Base-by-base conservation (phyloP, 225 moss, liverwort and hornwort genomes). In the Polytrichum formosum region DNA sequence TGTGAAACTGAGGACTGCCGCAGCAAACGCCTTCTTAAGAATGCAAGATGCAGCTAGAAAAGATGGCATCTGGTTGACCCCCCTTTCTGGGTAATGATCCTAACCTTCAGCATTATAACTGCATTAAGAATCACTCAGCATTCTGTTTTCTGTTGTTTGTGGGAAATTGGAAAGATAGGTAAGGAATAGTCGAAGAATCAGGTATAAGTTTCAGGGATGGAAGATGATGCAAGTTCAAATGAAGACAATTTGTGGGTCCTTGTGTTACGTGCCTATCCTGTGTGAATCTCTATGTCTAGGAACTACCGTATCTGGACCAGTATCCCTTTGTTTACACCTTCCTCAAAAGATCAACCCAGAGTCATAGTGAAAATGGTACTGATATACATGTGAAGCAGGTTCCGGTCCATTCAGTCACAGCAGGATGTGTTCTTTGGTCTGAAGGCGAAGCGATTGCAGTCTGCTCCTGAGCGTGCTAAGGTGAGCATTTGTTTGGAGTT, bases 1-100 rank as follows among this genome's bases (percentile, higher is more conserved):
- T 60, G 81, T 86, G 53, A 77, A 67, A 64, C 71, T 86, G 27
- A 77, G 81, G 78, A 77, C 69, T 74, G 75, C 86, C 30, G 84
- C 89, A 77, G 89, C 84, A 65, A 70, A 81, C 30, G 79, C 89
- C 64, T 89, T 89, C 59, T 69, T 84, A 54, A 66, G 64, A 66
- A 89, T 89, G 89, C 89, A 89, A 61, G 77, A 31, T 69, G 89
- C 86, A 71, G 89, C 89, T 33, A 76, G 69, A 61, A 29, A 67
- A 73, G 84, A 89, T 65, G 84, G 72, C 73, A 70, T 89, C 46
- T 83, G 77, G 81, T 72, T 89, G 81, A 62, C 70, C 28, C 86
- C 89, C 58, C 61, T 89, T 67, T 89, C 89, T 63, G 86, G 89
- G 86, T 88, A 68, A 58, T 3, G 13, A 16, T 46, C 4, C 31